Conservation (phyloP, 495 filamentous ascomycete species). For the Penicillium fimorum region DNA sequence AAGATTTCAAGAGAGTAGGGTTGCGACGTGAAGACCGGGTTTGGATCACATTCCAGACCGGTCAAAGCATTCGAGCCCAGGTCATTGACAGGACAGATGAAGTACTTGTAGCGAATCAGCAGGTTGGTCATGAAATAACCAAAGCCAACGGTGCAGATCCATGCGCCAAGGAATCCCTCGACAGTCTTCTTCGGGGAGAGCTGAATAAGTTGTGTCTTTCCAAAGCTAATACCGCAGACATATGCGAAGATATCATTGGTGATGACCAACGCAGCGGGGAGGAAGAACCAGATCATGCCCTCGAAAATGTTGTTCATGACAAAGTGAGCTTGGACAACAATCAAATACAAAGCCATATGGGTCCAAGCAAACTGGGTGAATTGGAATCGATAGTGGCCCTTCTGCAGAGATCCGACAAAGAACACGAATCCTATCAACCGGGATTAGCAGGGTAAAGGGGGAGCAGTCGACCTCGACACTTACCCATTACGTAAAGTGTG, state of each 20-base stretch:
- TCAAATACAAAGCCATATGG: conserved; percentile 97
- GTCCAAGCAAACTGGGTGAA: conserved; percentile 99
- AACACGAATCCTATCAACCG: conserved; percentile 81
- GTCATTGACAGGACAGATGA: conserved; percentile 96
- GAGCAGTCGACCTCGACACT: conserved; percentile 22
- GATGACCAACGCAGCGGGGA: conserved; percentile 92
- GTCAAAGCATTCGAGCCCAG: conserved; percentile 90
- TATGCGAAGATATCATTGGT: conserved; percentile 99
- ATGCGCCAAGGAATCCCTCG: conserved; percentile 95
- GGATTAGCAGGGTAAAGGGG: conserved; percentile 10
- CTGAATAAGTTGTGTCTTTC: conserved; percentile 95
- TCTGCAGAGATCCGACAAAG: conserved; percentile 94
- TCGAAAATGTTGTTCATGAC: conserved; percentile 99
- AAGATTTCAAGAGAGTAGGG: conserved; percentile 71
- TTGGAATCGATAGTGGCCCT: conserved; percentile 95
- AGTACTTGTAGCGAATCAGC: conserved; percentile 91
- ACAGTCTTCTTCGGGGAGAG: conserved; percentile 99
- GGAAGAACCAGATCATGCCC: conserved; percentile 99
- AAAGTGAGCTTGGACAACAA: conserved; percentile 97
- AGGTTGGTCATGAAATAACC: conserved; percentile 81
- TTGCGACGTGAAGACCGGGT: conserved; percentile 83
- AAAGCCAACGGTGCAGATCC: conserved; percentile 89
- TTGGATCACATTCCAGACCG: conserved; percentile 88
- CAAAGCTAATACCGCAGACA: conserved; percentile 94
- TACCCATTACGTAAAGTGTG: conserved; percentile 94